phyloP scores from a whole-genome alignment of 768 basidiomycete genomes.

The Pulveroboletus sp. region DNA sequence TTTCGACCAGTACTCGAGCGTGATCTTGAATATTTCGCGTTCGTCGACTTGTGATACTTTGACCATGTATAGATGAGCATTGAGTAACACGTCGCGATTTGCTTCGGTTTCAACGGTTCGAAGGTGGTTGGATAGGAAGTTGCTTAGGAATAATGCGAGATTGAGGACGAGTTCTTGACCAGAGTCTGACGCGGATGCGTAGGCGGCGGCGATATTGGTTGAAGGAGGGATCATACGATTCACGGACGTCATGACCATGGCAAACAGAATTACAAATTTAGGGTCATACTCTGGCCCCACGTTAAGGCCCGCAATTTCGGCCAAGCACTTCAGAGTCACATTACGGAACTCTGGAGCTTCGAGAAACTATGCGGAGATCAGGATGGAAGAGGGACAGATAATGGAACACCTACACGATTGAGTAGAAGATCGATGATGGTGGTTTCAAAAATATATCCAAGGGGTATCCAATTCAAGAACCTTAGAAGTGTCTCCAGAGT shows the following conservation, averaged over 20 bases:
- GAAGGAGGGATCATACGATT: slow-evolving; percentile 96
- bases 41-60: slow-evolving; percentile 98
- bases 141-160: slow-evolving; percentile 94
- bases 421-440: slow-evolving; percentile 93
- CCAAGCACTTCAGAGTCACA: slow-evolving; percentile 92
- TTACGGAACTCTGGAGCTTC: slow-evolving; percentile 97
- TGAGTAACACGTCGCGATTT: slow-evolving; percentile 90
- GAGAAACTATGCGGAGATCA: slow-evolving; percentile 65
- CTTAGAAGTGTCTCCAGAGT: slow-evolving; percentile 93
- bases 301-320: slow-evolving; percentile 92
- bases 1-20: slow-evolving; percentile 96
- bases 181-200: slow-evolving; percentile 82
- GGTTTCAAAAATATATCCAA: slow-evolving; percentile 99
- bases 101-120: slow-evolving; percentile 90
- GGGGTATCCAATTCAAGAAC: slow-evolving; percentile 98
- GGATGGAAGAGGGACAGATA: slow-evolving; percentile 8
- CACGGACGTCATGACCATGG: slow-evolving; percentile 96
- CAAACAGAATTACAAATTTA: slow-evolving; percentile 97
- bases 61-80: slow-evolving; percentile 97
- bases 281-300: slow-evolving; percentile 97
- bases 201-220: slow-evolving; percentile 93
- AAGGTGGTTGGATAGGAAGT: slow-evolving; percentile 92
- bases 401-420: slow-evolving; percentile 64
- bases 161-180: slow-evolving; percentile 98
- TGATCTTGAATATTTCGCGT: slow-evolving; percentile 99